Evolutionary conservation across 805 yeast genomes (phyloP).

Genomic region (Cyberlindnera bimundalis): DNA sequence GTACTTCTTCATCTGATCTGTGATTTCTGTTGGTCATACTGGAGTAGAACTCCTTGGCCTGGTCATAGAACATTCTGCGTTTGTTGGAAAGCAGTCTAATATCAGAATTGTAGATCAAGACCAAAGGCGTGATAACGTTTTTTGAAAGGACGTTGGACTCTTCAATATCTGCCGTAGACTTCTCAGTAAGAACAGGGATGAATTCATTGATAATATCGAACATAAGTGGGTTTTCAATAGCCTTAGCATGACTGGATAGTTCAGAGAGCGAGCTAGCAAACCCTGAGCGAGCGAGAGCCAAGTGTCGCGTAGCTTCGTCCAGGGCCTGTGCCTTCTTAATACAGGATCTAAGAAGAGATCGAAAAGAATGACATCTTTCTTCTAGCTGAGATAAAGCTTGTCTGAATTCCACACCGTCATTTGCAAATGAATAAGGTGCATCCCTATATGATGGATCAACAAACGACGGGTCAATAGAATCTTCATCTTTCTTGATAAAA

Average conservation of each 20-base stretch:
- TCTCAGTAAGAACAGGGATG: slow-evolving; percentile 17
- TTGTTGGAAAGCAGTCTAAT: slow-evolving; percentile 16
- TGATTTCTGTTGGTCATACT: background rate
- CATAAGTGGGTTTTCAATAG: slow-evolving; percentile 12
- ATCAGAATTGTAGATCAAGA: slow-evolving; percentile 20
- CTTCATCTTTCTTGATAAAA: slow-evolving; percentile 5
- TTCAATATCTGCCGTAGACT: slow-evolving; percentile 20
- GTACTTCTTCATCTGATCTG: slow-evolving; percentile 32
- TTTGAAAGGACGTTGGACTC: slow-evolving; percentile 19
- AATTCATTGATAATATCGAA: slow-evolving; percentile 16
- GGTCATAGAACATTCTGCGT: slow-evolving; percentile 15
- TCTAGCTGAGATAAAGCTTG: slow-evolving; percentile 11
- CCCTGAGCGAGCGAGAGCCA: slow-evolving; percentile 21
- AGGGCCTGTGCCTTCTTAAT: slow-evolving; percentile 20
- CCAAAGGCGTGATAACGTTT: slow-evolving; percentile 18
- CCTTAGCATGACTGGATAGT: slow-evolving; percentile 9
- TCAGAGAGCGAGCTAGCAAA: slow-evolving; percentile 18
- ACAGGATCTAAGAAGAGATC: slow-evolving; percentile 12
- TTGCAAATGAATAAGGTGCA: slow-evolving; percentile 3
- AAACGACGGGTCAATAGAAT: background rate
- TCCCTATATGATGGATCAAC: slow-evolving; percentile 11
- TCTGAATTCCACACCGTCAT: slow-evolving; percentile 17
- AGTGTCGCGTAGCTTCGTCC: slow-evolving; percentile 20
- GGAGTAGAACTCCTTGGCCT: slow-evolving; percentile 10
- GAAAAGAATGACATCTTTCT: slow-evolving; percentile 5